phyloP scores from a whole-genome alignment of 768 basidiomycete species.

The Xerocomus potaroensis region DNA sequence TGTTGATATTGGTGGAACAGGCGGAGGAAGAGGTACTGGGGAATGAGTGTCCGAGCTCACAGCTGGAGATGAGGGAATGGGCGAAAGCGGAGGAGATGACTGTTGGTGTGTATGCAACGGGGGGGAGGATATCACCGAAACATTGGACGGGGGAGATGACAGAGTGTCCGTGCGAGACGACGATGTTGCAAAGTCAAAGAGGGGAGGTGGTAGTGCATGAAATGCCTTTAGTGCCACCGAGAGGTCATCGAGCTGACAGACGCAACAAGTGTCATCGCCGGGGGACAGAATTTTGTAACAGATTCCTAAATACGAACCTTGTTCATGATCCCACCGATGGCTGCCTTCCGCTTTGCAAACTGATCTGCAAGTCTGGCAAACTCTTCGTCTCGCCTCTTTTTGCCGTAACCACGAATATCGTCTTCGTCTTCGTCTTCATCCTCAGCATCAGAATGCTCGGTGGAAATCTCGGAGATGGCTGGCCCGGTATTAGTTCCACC shows the following conservation, averaged over 20 bases:
- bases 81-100: constrained; percentile 3
- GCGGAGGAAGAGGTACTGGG: constrained; percentile 3
- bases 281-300: background rate
- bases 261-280: background rate
- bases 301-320: constrained; percentile 42
- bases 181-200: constrained; percentile 30
- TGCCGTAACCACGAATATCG: constrained; percentile 53
- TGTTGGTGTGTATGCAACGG: background rate
- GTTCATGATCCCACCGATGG: constrained; percentile 67
- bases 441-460: constrained; percentile 32
- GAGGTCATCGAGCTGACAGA: constrained; percentile 27
- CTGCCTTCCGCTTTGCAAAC: constrained; percentile 65
- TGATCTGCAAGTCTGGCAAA: constrained; percentile 64
- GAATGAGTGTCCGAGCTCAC: background rate
- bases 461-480: constrained; percentile 21
- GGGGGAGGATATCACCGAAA: constrained; percentile 17
- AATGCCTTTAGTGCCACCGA: constrained; percentile 38
- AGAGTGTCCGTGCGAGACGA: constrained; percentile 30
- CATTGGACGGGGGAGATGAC: constrained; percentile 23
- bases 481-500: constrained; percentile 5
- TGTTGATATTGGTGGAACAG: constrained; percentile 21
- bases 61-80: constrained; percentile 9
- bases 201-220: constrained; percentile 41
- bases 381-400: constrained; percentile 57
- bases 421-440: constrained; percentile 34